Conservation (phyloP, 305 asterid genomes). For the Fraxinus greggii region DNA sequence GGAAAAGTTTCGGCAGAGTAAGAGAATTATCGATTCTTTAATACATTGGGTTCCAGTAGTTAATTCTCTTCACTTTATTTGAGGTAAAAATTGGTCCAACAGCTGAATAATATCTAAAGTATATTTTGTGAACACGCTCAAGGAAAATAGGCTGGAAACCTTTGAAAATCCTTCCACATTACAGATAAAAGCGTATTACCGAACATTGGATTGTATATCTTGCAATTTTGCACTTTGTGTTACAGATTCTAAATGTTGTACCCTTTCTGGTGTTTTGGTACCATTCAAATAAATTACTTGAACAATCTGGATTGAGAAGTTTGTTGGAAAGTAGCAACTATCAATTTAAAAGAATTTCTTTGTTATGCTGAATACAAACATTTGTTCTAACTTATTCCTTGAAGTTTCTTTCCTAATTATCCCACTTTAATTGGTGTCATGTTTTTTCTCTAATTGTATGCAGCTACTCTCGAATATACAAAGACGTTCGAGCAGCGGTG, state of each 20-base stretch:
- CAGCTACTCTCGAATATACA: conserved; percentile 83
- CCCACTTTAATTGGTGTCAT: background rate
- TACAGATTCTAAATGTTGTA: background rate
- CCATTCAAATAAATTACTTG: background rate
- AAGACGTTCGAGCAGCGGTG: conserved; percentile 94
- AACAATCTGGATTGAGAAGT: background rate
- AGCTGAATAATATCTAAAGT: background rate
- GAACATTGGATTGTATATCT: background rate
- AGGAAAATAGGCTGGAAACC: background rate
- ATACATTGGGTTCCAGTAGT: background rate
- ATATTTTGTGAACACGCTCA: background rate
- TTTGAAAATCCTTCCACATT: background rate
- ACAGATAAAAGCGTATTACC: background rate
- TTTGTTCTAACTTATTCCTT: conserved; percentile 1
- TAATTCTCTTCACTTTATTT: background rate
- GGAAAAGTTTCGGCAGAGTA: conserved; percentile 48
- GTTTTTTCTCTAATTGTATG: conserved; percentile 21
- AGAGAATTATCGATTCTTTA: conserved; percentile 23
- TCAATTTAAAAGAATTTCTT: conserved; percentile 1
- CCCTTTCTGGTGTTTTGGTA: background rate
- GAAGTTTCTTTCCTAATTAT: background rate
- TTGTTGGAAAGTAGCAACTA: background rate
- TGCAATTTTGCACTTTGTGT: background rate
- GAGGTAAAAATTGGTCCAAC: background rate
- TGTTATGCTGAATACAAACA: conserved; percentile 13